Conservation (phyloP, 2,329 filamentous ascomycete species). For the Botryotinia calthae region DNA sequence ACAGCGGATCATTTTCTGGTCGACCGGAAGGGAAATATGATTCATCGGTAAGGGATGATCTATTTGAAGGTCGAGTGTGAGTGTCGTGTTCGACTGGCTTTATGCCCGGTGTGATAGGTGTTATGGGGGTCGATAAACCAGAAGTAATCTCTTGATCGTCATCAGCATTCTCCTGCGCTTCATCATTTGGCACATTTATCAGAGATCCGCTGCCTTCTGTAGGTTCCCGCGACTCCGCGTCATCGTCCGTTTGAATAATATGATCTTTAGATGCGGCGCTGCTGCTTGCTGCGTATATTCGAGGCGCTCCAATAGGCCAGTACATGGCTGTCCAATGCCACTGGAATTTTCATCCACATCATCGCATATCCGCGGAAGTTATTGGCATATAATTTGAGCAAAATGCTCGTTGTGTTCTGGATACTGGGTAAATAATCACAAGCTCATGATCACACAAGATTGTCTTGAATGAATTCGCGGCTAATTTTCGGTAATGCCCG, state of each 20-base stretch:
- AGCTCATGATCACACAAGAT: not conserved
- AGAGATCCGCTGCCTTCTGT: conserved; percentile 40
- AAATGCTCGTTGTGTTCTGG: conserved; percentile 19
- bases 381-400: conserved; percentile 25
- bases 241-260: conserved; percentile 59
- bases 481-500: conserved; percentile 5
- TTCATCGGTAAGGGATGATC: conserved; percentile 24
- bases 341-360: conserved; percentile 38
- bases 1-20: conserved; percentile 58
- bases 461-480: conserved; percentile 3
- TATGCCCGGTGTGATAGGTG: conserved; percentile 57
- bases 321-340: conserved; percentile 63
- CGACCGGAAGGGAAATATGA: conserved; percentile 22
- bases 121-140: conserved; percentile 47
- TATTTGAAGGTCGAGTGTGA: conserved; percentile 29
- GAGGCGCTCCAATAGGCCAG: conserved; percentile 84
- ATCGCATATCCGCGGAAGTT: conserved; percentile 37
- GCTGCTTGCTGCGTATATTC: conserved; percentile 76
- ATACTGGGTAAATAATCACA: not conserved
- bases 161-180: conserved; percentile 31
- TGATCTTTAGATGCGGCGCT: conserved; percentile 53
- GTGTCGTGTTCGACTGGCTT: conserved; percentile 57
- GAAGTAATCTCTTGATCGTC: conserved; percentile 29
- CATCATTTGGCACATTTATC: conserved; percentile 33
- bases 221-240: conserved; percentile 46